These are phyloP conservation scores for Haberlea rhodopensis DNA, from an alignment of 257 asterid species.

Conservation along the genomic window DNA sequence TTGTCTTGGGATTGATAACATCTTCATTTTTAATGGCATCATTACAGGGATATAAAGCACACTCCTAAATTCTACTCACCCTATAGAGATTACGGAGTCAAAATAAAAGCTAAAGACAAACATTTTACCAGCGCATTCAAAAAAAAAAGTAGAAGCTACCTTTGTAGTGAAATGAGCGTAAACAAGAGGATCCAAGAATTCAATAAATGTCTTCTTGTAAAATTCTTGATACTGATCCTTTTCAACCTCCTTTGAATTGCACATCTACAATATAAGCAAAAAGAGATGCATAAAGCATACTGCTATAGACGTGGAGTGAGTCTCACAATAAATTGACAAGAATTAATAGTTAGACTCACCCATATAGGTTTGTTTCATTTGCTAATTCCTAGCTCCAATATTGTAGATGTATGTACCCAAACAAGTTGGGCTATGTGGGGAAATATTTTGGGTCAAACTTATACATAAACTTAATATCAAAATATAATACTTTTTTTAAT, in stretches of 20 bases:
- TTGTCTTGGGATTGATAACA: constrained; percentile 88
- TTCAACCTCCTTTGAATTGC: constrained; percentile 90
- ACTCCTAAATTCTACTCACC: constrained; percentile 99
- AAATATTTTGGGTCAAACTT: too few species aligned
- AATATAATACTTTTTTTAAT: too few species aligned
- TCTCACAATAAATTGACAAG: too few species aligned
- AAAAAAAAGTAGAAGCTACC: constrained; percentile 46
- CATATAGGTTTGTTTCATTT: constrained; percentile 98
- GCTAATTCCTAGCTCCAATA: constrained; percentile 97
- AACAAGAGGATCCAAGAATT: constrained; percentile 88
- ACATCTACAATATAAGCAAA: constrained; percentile 58
- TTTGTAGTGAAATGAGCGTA: constrained; percentile 91
- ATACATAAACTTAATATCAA: too few species aligned
- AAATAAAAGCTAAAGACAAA: not conserved
- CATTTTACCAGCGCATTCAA: constrained; percentile 15
- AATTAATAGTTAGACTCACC: constrained; percentile 46
- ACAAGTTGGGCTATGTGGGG: too few species aligned
- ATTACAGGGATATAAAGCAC: constrained; percentile 95
- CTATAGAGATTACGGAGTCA: constrained; percentile 42
- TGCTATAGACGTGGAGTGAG: not conserved
- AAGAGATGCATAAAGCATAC: not conserved
- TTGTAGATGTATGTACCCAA: too few species aligned
- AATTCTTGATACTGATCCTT: constrained; percentile 87
- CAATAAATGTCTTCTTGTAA: constrained; percentile 89
- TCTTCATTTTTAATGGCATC: constrained; percentile 99